Conservation (phyloP, 108 stramenopile species). For the Nitzschia sp. region DNA sequence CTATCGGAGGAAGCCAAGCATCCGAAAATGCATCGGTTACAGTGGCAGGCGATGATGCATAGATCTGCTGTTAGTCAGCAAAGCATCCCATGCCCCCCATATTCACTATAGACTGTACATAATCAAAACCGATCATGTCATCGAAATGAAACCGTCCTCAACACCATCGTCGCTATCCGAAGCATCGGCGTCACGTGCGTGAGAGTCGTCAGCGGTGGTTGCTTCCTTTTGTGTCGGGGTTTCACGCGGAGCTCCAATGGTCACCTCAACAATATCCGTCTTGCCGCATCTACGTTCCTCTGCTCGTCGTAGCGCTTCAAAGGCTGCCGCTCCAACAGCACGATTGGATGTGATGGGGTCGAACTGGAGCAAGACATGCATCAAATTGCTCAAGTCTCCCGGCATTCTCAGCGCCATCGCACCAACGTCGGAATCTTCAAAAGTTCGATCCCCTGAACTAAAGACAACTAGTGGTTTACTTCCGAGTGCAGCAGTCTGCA, state of each 20-base stretch:
- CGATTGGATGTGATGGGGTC: conserved; percentile 18
- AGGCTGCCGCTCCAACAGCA: conserved; percentile 8
- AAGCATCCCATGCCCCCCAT: no score
- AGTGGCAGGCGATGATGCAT: background rate
- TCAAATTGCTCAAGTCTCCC: conserved; percentile 54
- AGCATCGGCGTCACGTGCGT: background rate
- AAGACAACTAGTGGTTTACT: conserved; percentile 50
- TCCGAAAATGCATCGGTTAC: background rate
- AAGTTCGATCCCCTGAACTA: conserved; percentile 63
- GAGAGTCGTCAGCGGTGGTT: background rate
- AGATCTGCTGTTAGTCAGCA: background rate
- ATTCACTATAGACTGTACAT: background rate
- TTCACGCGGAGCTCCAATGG: background rate
- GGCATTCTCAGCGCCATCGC: conserved; percentile 58
- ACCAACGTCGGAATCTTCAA: conserved; percentile 60
- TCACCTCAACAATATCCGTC: conserved; percentile 17
- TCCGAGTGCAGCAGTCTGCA: conserved; percentile 45
- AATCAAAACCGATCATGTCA: conserved; percentile 1
- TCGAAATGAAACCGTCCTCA: conserved; percentile 56
- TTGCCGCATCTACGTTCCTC: conserved; percentile 20
- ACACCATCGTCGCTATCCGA: conserved; percentile 36
- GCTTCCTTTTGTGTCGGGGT: background rate
- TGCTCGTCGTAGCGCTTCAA: conserved; percentile 17
- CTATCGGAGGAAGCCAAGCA: background rate
- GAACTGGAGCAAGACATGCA: conserved; percentile 35